Evolutionary conservation across 2,329 filamentous ascomycete genomes (phyloP).

Genomic region (Penicillium sp.): DNA sequence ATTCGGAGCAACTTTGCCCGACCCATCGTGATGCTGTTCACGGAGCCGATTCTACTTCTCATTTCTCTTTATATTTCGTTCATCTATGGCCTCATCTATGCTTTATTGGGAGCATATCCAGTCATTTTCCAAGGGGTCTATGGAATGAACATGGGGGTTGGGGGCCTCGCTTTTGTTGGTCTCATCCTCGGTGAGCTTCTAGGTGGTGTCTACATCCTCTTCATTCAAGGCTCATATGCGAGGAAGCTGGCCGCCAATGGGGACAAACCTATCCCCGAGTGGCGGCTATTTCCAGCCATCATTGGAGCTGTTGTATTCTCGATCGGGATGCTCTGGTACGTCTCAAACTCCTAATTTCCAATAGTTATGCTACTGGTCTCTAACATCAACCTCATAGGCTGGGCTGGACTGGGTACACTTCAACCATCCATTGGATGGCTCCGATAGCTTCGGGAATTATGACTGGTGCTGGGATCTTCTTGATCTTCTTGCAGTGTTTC

Average conservation of each 20-base stretch:
- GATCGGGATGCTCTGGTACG: slow-evolving; percentile 67
- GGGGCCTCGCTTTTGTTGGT: slow-evolving; percentile 80
- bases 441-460: slow-evolving; percentile 50
- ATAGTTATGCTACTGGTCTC: neutral
- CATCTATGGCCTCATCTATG: slow-evolving; percentile 33
- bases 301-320: slow-evolving; percentile 56
- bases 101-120: slow-evolving; percentile 39
- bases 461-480: slow-evolving; percentile 59
- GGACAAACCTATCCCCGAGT: slow-evolving; percentile 57
- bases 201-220: slow-evolving; percentile 65
- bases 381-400: slow-evolving; percentile 33
- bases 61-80: slow-evolving; percentile 36
- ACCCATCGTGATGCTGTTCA: slow-evolving; percentile 37
- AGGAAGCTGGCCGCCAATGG: slow-evolving; percentile 69
- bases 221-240: slow-evolving; percentile 67
- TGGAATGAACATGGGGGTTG: slow-evolving; percentile 65
- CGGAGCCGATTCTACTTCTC: slow-evolving; percentile 39
- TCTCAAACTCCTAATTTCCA: neutral
- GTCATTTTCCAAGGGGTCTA: slow-evolving; percentile 41
- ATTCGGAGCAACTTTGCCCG: slow-evolving; percentile 50
- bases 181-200: slow-evolving; percentile 74
- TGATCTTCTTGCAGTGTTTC: slow-evolving; percentile 58
- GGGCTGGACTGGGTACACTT: slow-evolving; percentile 69
- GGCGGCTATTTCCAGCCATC: slow-evolving; percentile 57
- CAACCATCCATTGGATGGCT: slow-evolving; percentile 43